A percentile compares a stretch with the other conserved stretches of the same genome.
Conservation (phyloP, 768 basidiomycete genomes). For the Botryobasidium botryosum region DNA sequence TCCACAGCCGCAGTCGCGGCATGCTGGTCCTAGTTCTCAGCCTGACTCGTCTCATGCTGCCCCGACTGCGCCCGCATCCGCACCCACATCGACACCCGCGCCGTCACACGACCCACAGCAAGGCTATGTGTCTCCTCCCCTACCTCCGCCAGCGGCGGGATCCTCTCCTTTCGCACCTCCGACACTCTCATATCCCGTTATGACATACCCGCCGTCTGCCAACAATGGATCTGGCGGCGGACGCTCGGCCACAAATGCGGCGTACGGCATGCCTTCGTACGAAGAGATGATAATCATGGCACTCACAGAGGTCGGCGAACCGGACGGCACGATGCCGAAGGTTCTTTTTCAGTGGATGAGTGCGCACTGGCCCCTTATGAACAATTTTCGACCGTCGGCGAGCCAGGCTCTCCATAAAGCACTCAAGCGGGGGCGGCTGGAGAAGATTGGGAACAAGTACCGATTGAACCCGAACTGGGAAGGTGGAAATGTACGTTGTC, state of each 20-base stretch:
- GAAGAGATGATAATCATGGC: constrained; percentile 88
- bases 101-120: neutral
- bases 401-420: constrained; percentile 83
- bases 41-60: neutral
- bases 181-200: neutral
- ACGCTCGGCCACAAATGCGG: neutral
- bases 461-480: constrained; percentile 62
- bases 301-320: constrained; percentile 42
- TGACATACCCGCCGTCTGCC: neutral
- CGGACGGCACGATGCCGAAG: constrained; percentile 71
- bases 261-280: constrained; percentile 59
- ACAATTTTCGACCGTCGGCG: constrained; percentile 80
- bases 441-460: constrained; percentile 62
- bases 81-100: neutral
- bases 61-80: neutral
- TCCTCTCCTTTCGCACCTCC: neutral
- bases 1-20: too few relatives aligned
- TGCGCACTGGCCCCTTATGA: constrained; percentile 58
- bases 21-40: neutral
- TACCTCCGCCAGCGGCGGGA: neutral
- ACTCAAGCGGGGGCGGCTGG: constrained; percentile 60
- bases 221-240: neutral
- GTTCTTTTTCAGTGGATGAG: constrained; percentile 75
- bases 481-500: constrained; percentile 45
- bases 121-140: neutral